These are phyloP conservation scores for Coprinopsis strossmayeri DNA, from an alignment of 768 basidiomycete genomes.

Conservation along the genomic window DNA sequence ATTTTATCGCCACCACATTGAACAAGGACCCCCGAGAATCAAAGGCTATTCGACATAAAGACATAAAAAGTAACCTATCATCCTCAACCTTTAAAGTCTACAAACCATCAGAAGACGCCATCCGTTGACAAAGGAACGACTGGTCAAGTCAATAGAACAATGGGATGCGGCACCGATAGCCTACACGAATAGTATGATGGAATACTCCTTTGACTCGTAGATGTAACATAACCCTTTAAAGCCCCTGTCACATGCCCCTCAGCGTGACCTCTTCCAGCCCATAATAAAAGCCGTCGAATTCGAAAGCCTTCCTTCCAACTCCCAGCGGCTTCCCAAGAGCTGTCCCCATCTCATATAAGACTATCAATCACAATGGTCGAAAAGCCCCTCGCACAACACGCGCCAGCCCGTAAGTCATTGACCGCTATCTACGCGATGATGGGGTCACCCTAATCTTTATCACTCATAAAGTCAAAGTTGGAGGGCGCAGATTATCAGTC, in stretches of 20 bases:
- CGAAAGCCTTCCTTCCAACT: not conserved
- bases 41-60: no score
- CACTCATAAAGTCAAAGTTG: slow-evolving; percentile 34
- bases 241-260: not conserved
- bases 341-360: no score
- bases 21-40: no score
- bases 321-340: no score
- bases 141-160: no score
- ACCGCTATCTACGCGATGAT: not conserved
- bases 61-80: no score
- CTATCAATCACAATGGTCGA: slow-evolving; percentile 4
- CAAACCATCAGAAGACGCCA: no score
- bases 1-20: no score
- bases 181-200: no score
- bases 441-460: not conserved
- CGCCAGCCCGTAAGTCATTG: not conserved
- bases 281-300: not conserved
- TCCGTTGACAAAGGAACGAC: no score
- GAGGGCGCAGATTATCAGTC: slow-evolving; percentile 44
- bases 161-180: no score
- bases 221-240: not conserved
- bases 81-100: no score
- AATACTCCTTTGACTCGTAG: not conserved
- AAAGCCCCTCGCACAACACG: not conserved
- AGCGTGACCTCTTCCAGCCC: not conserved